Conservation (phyloP, 225 moss, liverwort and hornwort species). For the Neckera pumila region DNA sequence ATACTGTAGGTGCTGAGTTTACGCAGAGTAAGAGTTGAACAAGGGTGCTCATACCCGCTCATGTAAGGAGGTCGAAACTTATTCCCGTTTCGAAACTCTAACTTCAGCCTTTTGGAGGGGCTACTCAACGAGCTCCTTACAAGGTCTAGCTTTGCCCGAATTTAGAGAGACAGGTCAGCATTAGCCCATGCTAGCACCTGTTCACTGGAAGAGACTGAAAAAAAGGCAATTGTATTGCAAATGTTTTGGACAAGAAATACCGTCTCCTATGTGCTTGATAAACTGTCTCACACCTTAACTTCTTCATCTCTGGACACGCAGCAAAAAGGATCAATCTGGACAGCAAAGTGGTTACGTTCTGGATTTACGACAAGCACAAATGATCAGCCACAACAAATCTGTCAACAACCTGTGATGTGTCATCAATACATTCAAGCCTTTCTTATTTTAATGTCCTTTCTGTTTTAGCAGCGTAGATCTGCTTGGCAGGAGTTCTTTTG, state of each 20-base stretch:
- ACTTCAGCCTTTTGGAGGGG: too few relatives aligned
- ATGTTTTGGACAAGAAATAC: background rate
- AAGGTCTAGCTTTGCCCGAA: too few relatives aligned
- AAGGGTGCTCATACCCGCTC: too few relatives aligned
- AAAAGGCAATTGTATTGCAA: too few relatives aligned
- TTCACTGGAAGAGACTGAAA: too few relatives aligned
- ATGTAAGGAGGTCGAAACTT: too few relatives aligned
- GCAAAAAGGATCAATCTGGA: too few relatives aligned
- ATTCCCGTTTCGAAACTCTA: too few relatives aligned
- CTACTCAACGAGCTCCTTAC: too few relatives aligned
- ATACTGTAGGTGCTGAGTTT: background rate
- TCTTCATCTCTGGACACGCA: background rate
- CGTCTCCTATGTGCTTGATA: background rate
- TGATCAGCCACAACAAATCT: background rate
- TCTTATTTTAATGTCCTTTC: background rate
- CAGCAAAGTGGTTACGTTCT: background rate
- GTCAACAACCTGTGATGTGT: background rate
- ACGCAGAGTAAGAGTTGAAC: background rate
- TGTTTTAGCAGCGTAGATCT: background rate
- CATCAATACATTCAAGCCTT: background rate
- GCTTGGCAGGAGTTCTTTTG: background rate
- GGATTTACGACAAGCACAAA: background rate
- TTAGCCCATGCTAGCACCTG: too few relatives aligned
- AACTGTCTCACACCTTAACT: background rate
- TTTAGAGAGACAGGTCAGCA: too few relatives aligned